These are phyloP conservation scores for Lentinula lateritia DNA, from an alignment of 768 basidiomycete species.

Conservation along the genomic window DNA sequence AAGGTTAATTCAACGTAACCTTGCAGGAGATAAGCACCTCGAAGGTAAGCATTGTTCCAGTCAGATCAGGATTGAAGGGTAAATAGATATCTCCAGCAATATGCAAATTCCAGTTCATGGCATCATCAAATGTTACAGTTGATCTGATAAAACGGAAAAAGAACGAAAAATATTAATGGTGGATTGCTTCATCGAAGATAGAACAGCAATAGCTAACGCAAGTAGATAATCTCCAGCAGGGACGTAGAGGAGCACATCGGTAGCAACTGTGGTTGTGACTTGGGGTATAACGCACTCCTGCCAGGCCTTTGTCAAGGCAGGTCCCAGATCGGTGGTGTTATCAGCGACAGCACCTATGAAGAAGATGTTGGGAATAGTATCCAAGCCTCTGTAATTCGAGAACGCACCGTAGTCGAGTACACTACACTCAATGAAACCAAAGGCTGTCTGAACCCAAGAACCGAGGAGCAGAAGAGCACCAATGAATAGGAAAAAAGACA, in stretches of 20 bases:
- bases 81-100: slow-evolving; percentile 17
- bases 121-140: slow-evolving; percentile 15
- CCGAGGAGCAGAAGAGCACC: neutral
- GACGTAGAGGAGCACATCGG: slow-evolving; percentile 16
- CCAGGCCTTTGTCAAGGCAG: slow-evolving; percentile 17
- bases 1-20: neutral
- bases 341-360: slow-evolving; percentile 13
- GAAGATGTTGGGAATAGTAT: neutral
- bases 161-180: too few species aligned
- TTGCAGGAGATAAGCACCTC: slow-evolving; percentile 6
- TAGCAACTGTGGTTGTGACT: slow-evolving; percentile 12
- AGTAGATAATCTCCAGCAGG: slow-evolving; percentile 17
- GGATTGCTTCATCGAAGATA: too few species aligned
- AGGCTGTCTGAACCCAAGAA: neutral
- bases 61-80: slow-evolving; percentile 12
- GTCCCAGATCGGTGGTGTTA: slow-evolving; percentile 19
- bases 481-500: neutral
- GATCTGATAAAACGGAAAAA: neutral
- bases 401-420: too few species aligned
- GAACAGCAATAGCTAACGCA: neutral
- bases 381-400: too few species aligned
- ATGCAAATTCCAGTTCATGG: slow-evolving; percentile 16
- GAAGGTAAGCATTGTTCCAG: slow-evolving; percentile 19
- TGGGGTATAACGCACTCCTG: slow-evolving; percentile 15
- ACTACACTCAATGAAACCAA: too few species aligned